Base-by-base conservation (phyloP, 2,329 filamentous ascomycete species). In the Sporothrix euskadiensis region DNA sequence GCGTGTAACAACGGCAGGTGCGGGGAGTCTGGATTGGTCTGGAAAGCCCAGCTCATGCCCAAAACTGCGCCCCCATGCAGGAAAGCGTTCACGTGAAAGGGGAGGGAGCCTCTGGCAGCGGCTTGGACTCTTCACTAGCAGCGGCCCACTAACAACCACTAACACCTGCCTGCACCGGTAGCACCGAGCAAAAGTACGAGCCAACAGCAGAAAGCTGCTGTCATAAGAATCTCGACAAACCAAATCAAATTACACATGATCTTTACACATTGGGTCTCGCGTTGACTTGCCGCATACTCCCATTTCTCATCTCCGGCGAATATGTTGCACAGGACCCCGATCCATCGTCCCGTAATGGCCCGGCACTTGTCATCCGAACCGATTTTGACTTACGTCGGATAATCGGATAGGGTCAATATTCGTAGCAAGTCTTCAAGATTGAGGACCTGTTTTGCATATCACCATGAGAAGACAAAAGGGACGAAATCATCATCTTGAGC, bases 371-470 rank as follows among this genome's bases (percentile, higher is more conserved):
- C 35, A 14, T 63, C 59, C 59, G 9, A 19, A 22, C 35, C 35
- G 32, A 63, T 16, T 7, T 26, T 9, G 22, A 56, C n/a, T 19
- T 49, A 16, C 6, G 19, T 49, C 12, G 19, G 19, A 10, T 14
- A 3, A 44, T 44, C 41, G 9, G 41, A 44, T 12, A 44, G 7
- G 12, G 3, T 44, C 7, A 44, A 12, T 44, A 44, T 44, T 26
- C 26, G 26, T 26, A 26, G 26, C 80, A 84, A 9, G 84, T 87
- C 4, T 82, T 80, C 74, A 85, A 81, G 77, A 52, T 86, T 73
- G 85, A 87, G 77, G 82, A 85, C 74, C 85, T 85, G 72, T 85
- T 39, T 35, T n/a, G 7, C 39, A 61, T 39, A 61, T 32, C 44
- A 49, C 3, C 16, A 12, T 8, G 12, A 12, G 44, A 19, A 4